Conservation (phyloP, 176 grass and related monocot species). For the Cocos nucifera region DNA sequence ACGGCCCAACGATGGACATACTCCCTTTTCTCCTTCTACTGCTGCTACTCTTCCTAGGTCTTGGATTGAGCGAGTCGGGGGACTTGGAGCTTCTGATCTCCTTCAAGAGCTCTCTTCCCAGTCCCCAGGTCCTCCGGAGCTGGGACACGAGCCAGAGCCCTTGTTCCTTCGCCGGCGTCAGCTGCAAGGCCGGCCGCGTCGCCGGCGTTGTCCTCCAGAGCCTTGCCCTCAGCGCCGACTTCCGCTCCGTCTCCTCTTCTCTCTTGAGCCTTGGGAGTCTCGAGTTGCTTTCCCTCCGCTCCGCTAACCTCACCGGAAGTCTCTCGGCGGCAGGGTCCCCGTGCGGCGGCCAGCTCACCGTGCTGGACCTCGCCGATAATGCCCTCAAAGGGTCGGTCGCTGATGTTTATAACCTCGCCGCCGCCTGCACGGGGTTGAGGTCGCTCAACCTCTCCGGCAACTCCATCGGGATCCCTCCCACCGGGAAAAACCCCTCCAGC, state of each 20-base stretch:
- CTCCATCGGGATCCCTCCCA: background rate
- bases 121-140: conserved; percentile 8
- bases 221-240: background rate
- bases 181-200: background rate
- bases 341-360: background rate
- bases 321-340: background rate
- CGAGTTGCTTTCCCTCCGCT: background rate
- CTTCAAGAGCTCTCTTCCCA: conserved; percentile 7
- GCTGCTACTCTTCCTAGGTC: background rate
- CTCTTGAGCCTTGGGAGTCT: background rate
- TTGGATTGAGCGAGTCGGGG: background rate
- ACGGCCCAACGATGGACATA: background rate
- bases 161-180: conserved; percentile 1
- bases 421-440: too few relatives aligned
- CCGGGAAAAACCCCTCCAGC: too few relatives aligned
- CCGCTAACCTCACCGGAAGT: background rate
- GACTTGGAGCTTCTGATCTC: conserved; percentile 19
- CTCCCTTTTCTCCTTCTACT: background rate
- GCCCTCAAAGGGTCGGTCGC: background rate
- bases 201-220: background rate
- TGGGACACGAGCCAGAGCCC: background rate
- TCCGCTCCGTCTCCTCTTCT: background rate
- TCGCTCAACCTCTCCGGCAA: background rate
- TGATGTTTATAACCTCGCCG: too few relatives aligned
- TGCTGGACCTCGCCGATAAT: background rate